phyloP scores from a whole-genome alignment of 331 rosid genomes.

The Prunus yedoensis region DNA sequence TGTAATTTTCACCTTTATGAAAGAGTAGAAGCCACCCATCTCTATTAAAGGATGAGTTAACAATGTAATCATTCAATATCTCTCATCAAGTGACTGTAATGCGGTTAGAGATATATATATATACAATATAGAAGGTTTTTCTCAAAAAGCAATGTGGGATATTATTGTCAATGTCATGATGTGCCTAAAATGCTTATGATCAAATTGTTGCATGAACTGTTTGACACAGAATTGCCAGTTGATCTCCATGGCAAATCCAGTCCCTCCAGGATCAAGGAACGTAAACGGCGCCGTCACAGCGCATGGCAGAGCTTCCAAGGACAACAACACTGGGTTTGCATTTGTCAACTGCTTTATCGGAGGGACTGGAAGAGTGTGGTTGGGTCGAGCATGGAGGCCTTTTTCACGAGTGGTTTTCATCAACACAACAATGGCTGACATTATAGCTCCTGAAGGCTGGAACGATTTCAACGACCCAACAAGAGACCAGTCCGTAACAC shows the following conservation, averaged over 20 bases:
- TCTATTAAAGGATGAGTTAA: too few species aligned
- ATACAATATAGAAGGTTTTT: too few species aligned
- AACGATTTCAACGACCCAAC: constrained; percentile 83
- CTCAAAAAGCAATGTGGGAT: background rate
- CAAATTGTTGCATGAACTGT: background rate
- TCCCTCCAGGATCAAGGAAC: constrained; percentile 36
- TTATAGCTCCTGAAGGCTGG: constrained; percentile 95
- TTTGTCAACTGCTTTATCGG: constrained; percentile 70
- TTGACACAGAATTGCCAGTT: constrained; percentile 58
- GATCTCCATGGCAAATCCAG: constrained; percentile 76
- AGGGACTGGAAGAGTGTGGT: constrained; percentile 80
- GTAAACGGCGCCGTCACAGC: constrained; percentile 80
- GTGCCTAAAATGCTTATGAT: background rate
- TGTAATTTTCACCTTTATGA: too few species aligned
- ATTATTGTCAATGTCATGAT: background rate
- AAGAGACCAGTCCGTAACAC: constrained; percentile 71
- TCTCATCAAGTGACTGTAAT: too few species aligned
- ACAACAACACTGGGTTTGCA: constrained; percentile 73
- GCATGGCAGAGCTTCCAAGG: constrained; percentile 71
- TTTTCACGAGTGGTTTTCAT: constrained; percentile 74
- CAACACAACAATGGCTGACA: constrained; percentile 68
- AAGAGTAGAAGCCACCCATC: too few species aligned
- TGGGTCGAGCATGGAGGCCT: constrained; percentile 95
- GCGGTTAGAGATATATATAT: too few species aligned
- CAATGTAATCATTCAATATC: too few species aligned